phyloP scores from a whole-genome alignment of 192 early-diverging fungal species.

The Cladochytrium replicatum region DNA sequence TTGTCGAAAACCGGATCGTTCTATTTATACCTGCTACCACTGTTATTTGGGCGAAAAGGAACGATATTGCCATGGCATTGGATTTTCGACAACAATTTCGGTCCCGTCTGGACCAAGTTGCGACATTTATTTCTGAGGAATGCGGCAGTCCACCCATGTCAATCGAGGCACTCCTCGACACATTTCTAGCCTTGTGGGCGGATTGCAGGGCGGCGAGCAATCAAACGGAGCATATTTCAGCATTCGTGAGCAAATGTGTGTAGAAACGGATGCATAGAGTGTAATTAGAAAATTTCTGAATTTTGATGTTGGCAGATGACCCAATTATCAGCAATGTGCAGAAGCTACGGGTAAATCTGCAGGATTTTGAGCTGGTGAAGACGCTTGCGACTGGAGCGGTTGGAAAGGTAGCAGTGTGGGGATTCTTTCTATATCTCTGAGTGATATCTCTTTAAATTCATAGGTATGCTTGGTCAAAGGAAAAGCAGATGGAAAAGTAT shows the following conservation, averaged over 20 bases:
- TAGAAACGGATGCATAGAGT: background rate
- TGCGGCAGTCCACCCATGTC: conserved; percentile 25
- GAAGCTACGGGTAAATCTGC: conserved; percentile 48
- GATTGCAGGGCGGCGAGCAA: conserved; percentile 39
- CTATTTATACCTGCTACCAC: too few species aligned
- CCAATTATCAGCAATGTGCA: conserved; percentile 27
- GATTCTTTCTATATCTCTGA: background rate
- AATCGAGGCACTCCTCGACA: conserved; percentile 39
- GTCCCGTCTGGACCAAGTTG: conserved; percentile 28
- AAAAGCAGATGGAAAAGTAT: conserved; percentile 55
- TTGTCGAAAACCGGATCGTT: too few species aligned
- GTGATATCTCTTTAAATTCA: conserved; percentile 2
- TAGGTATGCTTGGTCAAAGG: conserved; percentile 73
- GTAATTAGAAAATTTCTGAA: background rate
- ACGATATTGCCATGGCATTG: too few species aligned
- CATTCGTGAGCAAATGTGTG: conserved; percentile 39
- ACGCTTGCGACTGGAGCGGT: conserved; percentile 65
- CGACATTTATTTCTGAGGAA: conserved; percentile 17
- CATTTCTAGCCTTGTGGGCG: conserved; percentile 37
- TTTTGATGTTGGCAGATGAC: conserved; percentile 33
- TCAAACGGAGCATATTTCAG: conserved; percentile 28
- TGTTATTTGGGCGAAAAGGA: too few species aligned
- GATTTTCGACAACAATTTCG: conserved; percentile 9
- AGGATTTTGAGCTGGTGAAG: conserved; percentile 68
- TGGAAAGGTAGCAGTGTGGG: conserved; percentile 42